Evolutionary conservation across 805 yeast genomes (phyloP), one percentile per base, ranked within the genome.

Genomic region (Candida caryicola): DNA sequence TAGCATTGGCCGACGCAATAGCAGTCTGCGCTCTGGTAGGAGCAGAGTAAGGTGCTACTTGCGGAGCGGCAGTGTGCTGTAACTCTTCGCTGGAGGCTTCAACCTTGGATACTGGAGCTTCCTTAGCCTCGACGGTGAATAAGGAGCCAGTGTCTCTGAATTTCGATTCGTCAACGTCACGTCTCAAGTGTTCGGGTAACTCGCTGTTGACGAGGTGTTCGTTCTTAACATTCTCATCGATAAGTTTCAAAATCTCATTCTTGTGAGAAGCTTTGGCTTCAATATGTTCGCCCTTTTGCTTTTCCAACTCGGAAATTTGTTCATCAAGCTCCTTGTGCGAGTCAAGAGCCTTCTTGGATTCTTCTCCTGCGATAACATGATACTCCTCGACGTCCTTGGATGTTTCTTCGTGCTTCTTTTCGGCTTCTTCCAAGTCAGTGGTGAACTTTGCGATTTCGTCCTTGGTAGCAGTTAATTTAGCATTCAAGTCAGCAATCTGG

Each of bases 171-270:
- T 66, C 58, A 10, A 69, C 48, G 4, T 57, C 57, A 13, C 40
- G 54, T 42, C 62, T 66, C 50, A 77, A 61, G 56, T 77, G 82
- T 34, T 72, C 78, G 9, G 82, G 82, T 44, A 74, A 66, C 39
- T 66, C 73, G 10, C 47, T 53, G 48, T 76, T 75, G 49, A 77
- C 73, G 38, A 62, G 65, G 50, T 65, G 71, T 47, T 71, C 77
- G 35, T 73, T 75, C 34, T 59, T 76, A 60, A 69, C 68, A 46
- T 55, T 52, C 21, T 59, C 57, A 17, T 62, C 64, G 25, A 67
- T 45, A 5, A 51, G 53, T 12, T 39, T 39, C 40, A 52, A 48
- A 40, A 69, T 67, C 23, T 58, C 64, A 29, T 60, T 50, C 47
- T 63, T 55, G 44, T 71, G 63, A 21, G 54, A 36, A 2, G 54